Percentiles rank a stretch among this genome's conserved stretches.
Evolutionary conservation across 1,284 basidiomycete genomes (phyloP).

Genomic region (Apiotrichum veenhuisii): DNA sequence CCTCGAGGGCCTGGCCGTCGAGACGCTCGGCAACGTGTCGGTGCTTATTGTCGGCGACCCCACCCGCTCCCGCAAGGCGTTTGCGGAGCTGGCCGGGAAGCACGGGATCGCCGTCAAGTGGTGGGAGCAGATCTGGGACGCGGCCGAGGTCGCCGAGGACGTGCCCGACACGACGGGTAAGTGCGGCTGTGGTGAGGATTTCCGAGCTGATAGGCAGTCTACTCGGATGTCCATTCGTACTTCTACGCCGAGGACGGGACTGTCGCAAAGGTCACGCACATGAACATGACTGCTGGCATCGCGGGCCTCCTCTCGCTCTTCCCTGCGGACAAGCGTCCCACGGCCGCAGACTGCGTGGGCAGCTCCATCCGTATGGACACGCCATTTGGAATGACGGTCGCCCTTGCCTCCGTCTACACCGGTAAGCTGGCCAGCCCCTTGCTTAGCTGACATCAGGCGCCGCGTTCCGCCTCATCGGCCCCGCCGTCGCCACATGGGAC

Average conservation of each 20-base stretch:
- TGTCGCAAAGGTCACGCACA: constrained; percentile 38
- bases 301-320: constrained; percentile 45
- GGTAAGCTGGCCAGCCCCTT: constrained; percentile 4
- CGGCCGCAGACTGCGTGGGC: constrained; percentile 37
- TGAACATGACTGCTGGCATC: constrained; percentile 49
- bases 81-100: background rate
- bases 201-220: background rate
- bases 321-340: constrained; percentile 48
- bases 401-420: constrained; percentile 40
- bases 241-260: constrained; percentile 27
- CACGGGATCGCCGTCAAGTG: constrained; percentile 29
- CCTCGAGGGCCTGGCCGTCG: constrained; percentile 29
- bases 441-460: constrained; percentile 14
- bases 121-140: constrained; percentile 46
- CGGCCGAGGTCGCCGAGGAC: constrained; percentile 21
- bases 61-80: constrained; percentile 8
- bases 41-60: constrained; percentile 39
- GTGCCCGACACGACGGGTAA: background rate
- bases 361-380: constrained; percentile 37
- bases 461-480: constrained; percentile 40
- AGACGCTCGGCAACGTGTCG: constrained; percentile 20
- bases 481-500: constrained; percentile 9
- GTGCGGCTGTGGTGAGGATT: background rate
- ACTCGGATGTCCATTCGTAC: constrained; percentile 33
- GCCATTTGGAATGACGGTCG: constrained; percentile 46